A percentile compares a stretch with the other conserved stretches of the same genome.
Evolutionary conservation across 2,329 filamentous ascomycete species (phyloP).

Genomic region (Didymella segeticola): DNA sequence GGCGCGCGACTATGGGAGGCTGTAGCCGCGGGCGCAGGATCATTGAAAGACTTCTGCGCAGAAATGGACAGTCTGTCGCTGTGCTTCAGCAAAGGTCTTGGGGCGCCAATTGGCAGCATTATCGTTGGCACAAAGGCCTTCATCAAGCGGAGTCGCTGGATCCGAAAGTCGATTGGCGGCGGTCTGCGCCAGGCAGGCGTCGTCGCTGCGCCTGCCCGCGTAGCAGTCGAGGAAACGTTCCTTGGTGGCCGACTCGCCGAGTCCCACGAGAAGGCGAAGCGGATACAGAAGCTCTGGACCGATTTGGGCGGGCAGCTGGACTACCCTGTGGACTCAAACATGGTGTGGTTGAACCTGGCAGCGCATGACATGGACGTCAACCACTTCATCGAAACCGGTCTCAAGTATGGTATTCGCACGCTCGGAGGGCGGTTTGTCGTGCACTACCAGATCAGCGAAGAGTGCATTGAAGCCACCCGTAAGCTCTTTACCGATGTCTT

Average conservation of each 20-base stretch:
- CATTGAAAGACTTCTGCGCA: slow-evolving; percentile 69
- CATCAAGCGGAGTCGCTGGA: slow-evolving; percentile 73
- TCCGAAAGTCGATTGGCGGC: slow-evolving; percentile 81
- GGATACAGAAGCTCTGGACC: slow-evolving; percentile 71
- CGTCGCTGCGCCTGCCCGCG: slow-evolving; percentile 74
- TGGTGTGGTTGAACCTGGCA: slow-evolving; percentile 83
- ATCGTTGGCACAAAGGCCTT: slow-evolving; percentile 66
- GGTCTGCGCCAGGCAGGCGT: slow-evolving; percentile 79
- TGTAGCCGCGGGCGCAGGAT: slow-evolving; percentile 71
- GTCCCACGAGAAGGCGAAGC: slow-evolving; percentile 68
- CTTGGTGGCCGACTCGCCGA: slow-evolving; percentile 67
- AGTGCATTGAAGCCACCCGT: slow-evolving; percentile 56
- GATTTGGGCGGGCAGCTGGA: slow-evolving; percentile 71
- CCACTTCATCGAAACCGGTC: slow-evolving; percentile 61
- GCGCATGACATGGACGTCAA: slow-evolving; percentile 61
- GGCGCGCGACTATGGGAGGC: slow-evolving; percentile 85
- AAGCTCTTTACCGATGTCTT: slow-evolving; percentile 36
- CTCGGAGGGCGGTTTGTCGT: slow-evolving; percentile 68
- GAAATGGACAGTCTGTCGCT: slow-evolving; percentile 77
- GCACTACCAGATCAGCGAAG: slow-evolving; percentile 75
- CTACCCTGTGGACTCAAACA: slow-evolving; percentile 84
- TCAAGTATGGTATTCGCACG: slow-evolving; percentile 64
- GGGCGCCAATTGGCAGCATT: slow-evolving; percentile 80
- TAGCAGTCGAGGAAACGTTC: slow-evolving; percentile 82
- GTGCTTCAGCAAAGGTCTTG: slow-evolving; percentile 83